Conservation (phyloP, 2,329 filamentous ascomycete genomes). For the Triangularia setosa region DNA sequence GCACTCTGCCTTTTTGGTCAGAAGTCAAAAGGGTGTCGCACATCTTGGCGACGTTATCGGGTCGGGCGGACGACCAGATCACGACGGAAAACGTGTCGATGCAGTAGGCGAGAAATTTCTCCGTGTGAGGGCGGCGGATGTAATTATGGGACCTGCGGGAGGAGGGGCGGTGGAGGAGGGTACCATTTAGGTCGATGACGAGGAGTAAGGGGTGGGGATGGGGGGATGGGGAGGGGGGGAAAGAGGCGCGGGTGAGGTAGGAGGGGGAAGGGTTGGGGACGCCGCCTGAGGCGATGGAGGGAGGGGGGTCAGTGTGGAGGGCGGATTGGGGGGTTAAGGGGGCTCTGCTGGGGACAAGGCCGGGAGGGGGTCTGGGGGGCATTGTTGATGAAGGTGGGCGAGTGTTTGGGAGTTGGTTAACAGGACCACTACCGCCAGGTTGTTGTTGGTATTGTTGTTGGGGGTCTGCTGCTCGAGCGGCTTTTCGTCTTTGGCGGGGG, state of each 20-base stretch:
- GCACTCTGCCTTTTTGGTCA: conserved; percentile 48
- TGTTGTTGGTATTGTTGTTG: background rate
- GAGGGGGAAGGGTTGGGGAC: conserved; percentile 55
- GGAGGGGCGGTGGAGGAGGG: conserved; percentile 69
- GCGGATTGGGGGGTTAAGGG: conserved; percentile 73
- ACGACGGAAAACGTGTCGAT: conserved; percentile 73
- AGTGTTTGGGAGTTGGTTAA: conserved; percentile 48
- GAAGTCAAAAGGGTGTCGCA: conserved; percentile 59
- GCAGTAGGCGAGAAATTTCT: conserved; percentile 68
- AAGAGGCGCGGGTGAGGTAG: conserved; percentile 57
- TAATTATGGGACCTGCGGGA: conserved; percentile 49
- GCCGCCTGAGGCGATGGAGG: conserved; percentile 47
- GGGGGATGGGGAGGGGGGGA: conserved; percentile 38
- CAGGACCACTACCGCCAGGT: conserved; percentile 29
- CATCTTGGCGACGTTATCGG: conserved; percentile 67
- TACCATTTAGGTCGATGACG: conserved; percentile 91
- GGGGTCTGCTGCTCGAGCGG: background rate
- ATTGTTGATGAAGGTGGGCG: conserved; percentile 57
- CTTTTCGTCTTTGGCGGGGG: background rate
- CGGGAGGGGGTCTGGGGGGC: conserved; percentile 45
- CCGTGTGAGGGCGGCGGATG: conserved; percentile 63
- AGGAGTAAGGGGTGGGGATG: conserved; percentile 66
- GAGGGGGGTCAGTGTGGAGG: conserved; percentile 17
- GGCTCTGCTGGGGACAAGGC: conserved; percentile 46
- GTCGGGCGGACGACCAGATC: conserved; percentile 85